phyloP scores from a whole-genome alignment of 257 asterid genomes.

The Coffea eugenioides region DNA sequence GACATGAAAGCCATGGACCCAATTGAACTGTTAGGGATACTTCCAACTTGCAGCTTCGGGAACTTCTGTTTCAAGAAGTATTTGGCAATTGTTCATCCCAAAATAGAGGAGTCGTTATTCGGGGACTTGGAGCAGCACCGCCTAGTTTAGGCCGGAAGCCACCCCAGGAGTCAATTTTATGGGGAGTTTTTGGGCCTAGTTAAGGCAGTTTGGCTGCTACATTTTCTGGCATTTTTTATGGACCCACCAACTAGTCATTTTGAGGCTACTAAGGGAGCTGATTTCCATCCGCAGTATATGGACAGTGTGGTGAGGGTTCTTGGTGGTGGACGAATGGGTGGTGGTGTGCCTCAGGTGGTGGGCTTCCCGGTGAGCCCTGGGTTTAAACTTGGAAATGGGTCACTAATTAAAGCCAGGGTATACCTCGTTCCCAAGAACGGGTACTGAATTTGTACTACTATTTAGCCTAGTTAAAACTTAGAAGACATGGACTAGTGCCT shows the following conservation, averaged over 20 bases:
- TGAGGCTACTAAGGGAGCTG: slow-evolving; percentile 84
- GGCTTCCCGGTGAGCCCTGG: slow-evolving; percentile 96
- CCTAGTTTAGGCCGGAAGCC: too few species aligned
- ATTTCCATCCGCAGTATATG: slow-evolving; percentile 48
- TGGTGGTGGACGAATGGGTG: slow-evolving; percentile 42
- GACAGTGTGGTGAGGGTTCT: slow-evolving; percentile 37
- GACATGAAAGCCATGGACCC: too few species aligned
- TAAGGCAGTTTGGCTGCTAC: slow-evolving; percentile 93
- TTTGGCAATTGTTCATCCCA: too few species aligned
- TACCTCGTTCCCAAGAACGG: slow-evolving; percentile 70
- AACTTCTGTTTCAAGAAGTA: too few species aligned
- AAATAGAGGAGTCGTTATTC: too few species aligned
- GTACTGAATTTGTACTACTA: slow-evolving; percentile 5
- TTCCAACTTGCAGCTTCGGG: too few species aligned
- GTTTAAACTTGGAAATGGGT: slow-evolving; percentile 76
- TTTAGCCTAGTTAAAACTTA: not conserved
- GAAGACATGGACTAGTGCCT: too few species aligned
- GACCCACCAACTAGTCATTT: slow-evolving; percentile 91
- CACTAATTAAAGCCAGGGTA: slow-evolving; percentile 75
- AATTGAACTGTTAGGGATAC: too few species aligned
- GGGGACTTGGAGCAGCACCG: too few species aligned
- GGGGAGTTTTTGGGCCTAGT: slow-evolving; percentile 76
- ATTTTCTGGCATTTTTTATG: slow-evolving; percentile 77
- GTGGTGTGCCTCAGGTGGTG: slow-evolving; percentile 57
- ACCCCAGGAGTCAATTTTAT: too few species aligned